Evolutionary conservation across 1,284 basidiomycete genomes (phyloP).

Genomic region (Tilletia setariae): DNA sequence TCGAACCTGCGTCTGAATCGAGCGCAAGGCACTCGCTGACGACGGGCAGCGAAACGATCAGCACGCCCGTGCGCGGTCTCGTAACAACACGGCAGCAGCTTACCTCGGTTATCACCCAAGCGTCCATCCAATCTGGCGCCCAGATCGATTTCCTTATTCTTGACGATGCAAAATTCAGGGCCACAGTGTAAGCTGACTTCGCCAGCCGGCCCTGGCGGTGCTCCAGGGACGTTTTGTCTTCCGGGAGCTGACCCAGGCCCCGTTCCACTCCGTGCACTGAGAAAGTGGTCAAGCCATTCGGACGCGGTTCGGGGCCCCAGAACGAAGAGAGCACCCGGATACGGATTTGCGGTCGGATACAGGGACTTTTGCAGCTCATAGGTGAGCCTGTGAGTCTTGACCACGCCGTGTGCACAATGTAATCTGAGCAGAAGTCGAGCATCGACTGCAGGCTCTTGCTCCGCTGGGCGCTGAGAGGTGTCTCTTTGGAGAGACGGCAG

Average conservation of each 20-base stretch:
- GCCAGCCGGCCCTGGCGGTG: not conserved
- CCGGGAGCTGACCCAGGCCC: not conserved
- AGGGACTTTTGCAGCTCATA: constrained; percentile 5
- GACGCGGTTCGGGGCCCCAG: constrained; percentile 5
- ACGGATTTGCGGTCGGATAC: constrained; percentile 3
- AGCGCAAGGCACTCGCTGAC: not conserved
- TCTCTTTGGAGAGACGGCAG: not conserved
- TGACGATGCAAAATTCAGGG: constrained; percentile 7
- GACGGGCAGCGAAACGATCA: not conserved
- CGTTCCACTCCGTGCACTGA: not conserved
- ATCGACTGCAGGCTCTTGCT: not conserved
- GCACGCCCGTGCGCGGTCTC: too few relatives aligned
- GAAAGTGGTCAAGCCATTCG: constrained; percentile 16
- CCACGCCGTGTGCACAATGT: constrained; percentile 9
- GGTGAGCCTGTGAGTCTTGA: constrained; percentile 15
- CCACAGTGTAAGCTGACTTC: constrained; percentile 13
- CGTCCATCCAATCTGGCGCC: not conserved
- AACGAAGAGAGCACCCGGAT: not conserved
- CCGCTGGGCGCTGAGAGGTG: not conserved
- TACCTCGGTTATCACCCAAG: not conserved
- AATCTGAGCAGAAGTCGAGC: constrained; percentile 1
- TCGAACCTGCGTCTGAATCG: constrained; percentile 14
- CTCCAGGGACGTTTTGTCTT: not conserved
- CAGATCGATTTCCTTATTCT: constrained; percentile 5
- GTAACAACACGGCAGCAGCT: too few relatives aligned